Percentiles rank a stretch among this genome's conserved stretches.
Evolutionary conservation across 1,139 yeast genomes (phyloP).

Genomic region (Yamadazyma friedrichii): DNA sequence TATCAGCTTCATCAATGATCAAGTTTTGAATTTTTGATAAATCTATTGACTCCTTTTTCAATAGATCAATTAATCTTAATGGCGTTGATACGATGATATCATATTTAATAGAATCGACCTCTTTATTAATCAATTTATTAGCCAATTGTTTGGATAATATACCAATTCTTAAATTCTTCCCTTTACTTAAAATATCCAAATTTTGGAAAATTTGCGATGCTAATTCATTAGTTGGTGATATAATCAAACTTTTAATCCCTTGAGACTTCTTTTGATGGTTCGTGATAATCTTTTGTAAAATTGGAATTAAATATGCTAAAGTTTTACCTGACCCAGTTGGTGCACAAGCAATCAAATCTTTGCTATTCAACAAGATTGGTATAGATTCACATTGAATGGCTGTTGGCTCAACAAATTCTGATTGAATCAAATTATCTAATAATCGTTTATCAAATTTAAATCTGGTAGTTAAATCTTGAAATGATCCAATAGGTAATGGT

Average conservation of each 20-base stretch:
- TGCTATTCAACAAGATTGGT: constrained; percentile 60
- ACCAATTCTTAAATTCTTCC: constrained; percentile 60
- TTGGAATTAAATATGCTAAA: constrained; percentile 80
- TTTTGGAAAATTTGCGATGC: constrained; percentile 83
- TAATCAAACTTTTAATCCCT: constrained; percentile 72
- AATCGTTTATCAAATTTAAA: constrained; percentile 65
- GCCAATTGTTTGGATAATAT: constrained; percentile 74
- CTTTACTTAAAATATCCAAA: constrained; percentile 54
- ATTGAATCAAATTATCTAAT: constrained; percentile 61
- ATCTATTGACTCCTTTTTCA: constrained; percentile 58
- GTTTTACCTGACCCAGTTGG: constrained; percentile 96
- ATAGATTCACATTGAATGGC: constrained; percentile 88
- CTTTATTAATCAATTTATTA: constrained; percentile 60
- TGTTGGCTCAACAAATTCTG: constrained; percentile 82
- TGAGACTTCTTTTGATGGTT: constrained; percentile 26
- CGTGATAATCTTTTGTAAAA: constrained; percentile 55
- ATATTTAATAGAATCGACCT: constrained; percentile 59
- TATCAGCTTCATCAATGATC: constrained; percentile 95
- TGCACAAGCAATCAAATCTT: constrained; percentile 85
- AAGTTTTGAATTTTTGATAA: constrained; percentile 67
- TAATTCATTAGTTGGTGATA: constrained; percentile 85
- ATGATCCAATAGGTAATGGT: constrained; percentile 87
- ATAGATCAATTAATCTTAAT: constrained; percentile 75
- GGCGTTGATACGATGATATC: constrained; percentile 90
- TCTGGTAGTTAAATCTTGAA: constrained; percentile 71